A percentile compares a stretch with the other conserved stretches of the same genome.
phyloP scores from a whole-genome alignment of 2,329 filamentous ascomycete species.

The Akanthomyces muscarius region DNA sequence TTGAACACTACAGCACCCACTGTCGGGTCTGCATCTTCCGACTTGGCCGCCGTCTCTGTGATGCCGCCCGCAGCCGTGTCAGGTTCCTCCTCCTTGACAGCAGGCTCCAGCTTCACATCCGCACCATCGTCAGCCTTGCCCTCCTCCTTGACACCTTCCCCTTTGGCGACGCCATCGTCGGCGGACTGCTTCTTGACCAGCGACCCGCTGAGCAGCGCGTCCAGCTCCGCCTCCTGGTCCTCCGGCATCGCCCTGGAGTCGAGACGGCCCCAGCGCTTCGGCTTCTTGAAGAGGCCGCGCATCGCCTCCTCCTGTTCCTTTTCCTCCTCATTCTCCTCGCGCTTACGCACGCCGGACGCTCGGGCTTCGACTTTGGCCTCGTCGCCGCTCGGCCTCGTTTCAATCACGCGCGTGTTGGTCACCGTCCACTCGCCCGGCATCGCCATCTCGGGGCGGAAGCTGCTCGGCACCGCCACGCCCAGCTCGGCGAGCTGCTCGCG shows the following conservation, averaged over 20 bases:
- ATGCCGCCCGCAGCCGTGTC: slow-evolving; percentile 21
- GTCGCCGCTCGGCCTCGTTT: slow-evolving; percentile 39
- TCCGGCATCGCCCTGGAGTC: slow-evolving; percentile 46
- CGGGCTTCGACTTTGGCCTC: slow-evolving; percentile 41
- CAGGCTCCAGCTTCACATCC: slow-evolving; percentile 26
- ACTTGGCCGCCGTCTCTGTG: slow-evolving; percentile 33
- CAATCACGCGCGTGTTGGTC: slow-evolving; percentile 58
- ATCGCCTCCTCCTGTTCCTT: slow-evolving; percentile 58
- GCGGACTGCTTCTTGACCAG: slow-evolving; percentile 23
- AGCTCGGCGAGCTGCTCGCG: slow-evolving; percentile 82
- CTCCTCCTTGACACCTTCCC: slow-evolving; percentile 27
- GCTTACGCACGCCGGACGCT: slow-evolving; percentile 58
- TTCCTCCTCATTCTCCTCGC: slow-evolving; percentile 56
- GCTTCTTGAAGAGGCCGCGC: slow-evolving; percentile 57
- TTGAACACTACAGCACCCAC: slow-evolving; percentile 65
- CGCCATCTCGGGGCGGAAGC: slow-evolving; percentile 74
- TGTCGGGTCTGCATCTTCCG: slow-evolving; percentile 31
- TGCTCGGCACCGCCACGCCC: slow-evolving; percentile 79
- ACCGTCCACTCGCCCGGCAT: slow-evolving; percentile 86
- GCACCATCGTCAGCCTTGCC: slow-evolving; percentile 20
- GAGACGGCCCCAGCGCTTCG: slow-evolving; percentile 47
- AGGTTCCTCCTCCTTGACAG: slow-evolving; percentile 39
- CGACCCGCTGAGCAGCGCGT: slow-evolving; percentile 51
- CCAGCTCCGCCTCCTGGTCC: slow-evolving; percentile 54
- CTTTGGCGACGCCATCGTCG: slow-evolving; percentile 18